A percentile compares a stretch with the other conserved stretches of the same genome.
Evolutionary conservation across 2,329 filamentous ascomycete species (phyloP).

Genomic region (Xylaria sp.): DNA sequence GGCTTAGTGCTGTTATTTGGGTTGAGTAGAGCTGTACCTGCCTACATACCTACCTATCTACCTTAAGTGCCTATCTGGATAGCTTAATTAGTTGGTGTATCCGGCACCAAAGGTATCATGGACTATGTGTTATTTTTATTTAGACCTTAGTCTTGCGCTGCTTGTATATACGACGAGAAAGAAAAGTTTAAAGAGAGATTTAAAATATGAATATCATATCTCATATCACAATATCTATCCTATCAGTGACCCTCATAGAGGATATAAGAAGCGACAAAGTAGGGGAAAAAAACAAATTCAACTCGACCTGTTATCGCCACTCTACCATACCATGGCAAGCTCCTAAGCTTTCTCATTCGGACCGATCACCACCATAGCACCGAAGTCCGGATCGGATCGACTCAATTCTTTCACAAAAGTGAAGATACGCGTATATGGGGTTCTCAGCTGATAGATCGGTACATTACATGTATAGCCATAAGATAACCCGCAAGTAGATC

Average conservation of each 20-base stretch:
- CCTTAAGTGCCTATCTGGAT: neutral
- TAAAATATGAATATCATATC: slow-evolving; percentile 1
- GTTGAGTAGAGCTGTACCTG: slow-evolving; percentile 56
- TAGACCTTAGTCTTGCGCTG: neutral
- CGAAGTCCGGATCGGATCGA: neutral
- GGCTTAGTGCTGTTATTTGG: slow-evolving; percentile 62
- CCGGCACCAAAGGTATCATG: neutral
- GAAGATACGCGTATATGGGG: neutral
- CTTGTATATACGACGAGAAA: slow-evolving; percentile 8
- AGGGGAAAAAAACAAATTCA: neutral
- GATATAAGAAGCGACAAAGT: neutral
- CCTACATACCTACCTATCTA: no score
- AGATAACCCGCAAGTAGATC: neutral
- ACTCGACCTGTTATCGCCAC: neutral
- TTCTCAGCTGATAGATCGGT: neutral
- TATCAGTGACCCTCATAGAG: neutral
- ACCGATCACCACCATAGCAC: neutral
- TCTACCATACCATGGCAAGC: neutral
- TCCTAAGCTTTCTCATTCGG: neutral
- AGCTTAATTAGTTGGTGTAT: neutral
- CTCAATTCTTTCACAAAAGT: neutral
- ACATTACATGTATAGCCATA: neutral
- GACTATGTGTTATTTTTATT: neutral
- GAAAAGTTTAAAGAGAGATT: neutral
- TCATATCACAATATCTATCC: neutral